Percentiles rank a stretch among this genome's conserved stretches.
These are phyloP conservation scores for Paramyrothecium roridum DNA, from an alignment of 2,329 filamentous ascomycete species.

Conservation along the genomic window DNA sequence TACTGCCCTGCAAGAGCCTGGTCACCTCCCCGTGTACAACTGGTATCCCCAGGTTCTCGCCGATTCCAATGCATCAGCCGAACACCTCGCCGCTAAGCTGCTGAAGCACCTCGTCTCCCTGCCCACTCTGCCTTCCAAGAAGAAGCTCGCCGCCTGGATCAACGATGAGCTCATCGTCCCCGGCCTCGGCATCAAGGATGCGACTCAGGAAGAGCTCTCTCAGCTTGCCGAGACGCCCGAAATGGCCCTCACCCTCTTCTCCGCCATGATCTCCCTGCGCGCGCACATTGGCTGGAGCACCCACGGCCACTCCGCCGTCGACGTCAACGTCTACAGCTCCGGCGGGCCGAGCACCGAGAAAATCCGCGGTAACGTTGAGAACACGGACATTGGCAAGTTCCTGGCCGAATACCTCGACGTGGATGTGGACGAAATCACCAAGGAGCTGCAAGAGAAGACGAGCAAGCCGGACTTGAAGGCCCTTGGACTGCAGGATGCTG, in stretches of 20 bases:
- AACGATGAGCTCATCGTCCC: constrained; percentile 62
- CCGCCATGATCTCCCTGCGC: constrained; percentile 82
- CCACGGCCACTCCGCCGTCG: constrained; percentile 88
- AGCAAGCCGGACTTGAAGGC: constrained; percentile 10
- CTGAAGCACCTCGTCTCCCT: constrained; percentile 50
- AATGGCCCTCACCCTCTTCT: constrained; percentile 58
- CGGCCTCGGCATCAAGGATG: constrained; percentile 75
- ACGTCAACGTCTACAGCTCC: constrained; percentile 94
- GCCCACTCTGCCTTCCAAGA: constrained; percentile 24
- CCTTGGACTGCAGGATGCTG: constrained; percentile 8
- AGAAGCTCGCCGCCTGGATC: constrained; percentile 61
- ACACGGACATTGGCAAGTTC: constrained; percentile 87
- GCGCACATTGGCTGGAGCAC: constrained; percentile 93
- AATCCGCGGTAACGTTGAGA: constrained; percentile 86
- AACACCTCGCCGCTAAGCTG: constrained; percentile 65
- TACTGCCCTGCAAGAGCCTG: constrained; percentile 65
- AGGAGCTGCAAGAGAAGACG: constrained; percentile 63
- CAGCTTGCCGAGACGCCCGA: constrained; percentile 57
- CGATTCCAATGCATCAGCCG: constrained; percentile 71
- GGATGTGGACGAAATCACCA: constrained; percentile 74
- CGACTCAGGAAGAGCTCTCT: constrained; percentile 67
- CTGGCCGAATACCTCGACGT: constrained; percentile 75
- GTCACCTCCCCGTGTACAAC: constrained; percentile 53
- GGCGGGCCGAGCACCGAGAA: constrained; percentile 59
- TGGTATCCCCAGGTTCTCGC: constrained; percentile 85